Conservation (phyloP, 306 rosid genomes). For the Spatholobus suberectus region DNA sequence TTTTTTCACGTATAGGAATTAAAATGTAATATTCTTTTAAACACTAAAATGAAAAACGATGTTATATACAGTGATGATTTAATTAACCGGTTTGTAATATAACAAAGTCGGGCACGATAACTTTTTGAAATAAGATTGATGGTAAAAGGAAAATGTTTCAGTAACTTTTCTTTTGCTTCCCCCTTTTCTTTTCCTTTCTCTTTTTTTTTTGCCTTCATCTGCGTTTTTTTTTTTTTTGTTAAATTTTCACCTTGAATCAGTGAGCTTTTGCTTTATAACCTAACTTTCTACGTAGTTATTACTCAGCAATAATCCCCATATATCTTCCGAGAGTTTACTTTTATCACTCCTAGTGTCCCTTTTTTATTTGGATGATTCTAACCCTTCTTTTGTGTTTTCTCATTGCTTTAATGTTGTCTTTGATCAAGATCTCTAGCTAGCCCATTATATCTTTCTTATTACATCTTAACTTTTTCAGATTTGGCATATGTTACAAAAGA, state of each 20-base stretch:
- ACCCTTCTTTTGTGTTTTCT: conserved; percentile 49
- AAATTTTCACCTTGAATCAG: conserved; percentile 34
- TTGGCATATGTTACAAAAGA: conserved; percentile 43
- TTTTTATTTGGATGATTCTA: conserved; percentile 48
- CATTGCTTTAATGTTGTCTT: conserved; percentile 49
- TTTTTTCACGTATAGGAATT: not conserved
- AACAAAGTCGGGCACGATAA: not conserved
- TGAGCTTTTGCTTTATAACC: conserved; percentile 56
- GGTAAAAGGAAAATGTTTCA: conserved; percentile 35
- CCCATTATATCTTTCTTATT: conserved; percentile 47
- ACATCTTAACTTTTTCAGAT: conserved; percentile 56
- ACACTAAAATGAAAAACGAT: not conserved
- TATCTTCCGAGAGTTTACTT: conserved; percentile 49
- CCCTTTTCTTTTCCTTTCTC: conserved; percentile 35
- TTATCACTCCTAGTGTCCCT: conserved; percentile 42
- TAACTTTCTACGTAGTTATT: conserved; percentile 73
- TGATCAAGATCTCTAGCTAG: conserved; percentile 53
- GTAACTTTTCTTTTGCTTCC: conserved; percentile 43
- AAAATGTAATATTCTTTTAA: not conserved
- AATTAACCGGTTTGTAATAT: not conserved
- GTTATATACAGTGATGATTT: not conserved
- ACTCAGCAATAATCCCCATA: conserved; percentile 60
- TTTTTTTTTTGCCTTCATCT: conserved; percentile 11
- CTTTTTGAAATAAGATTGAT: not conserved
- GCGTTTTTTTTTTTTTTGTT: not conserved